Evolutionary conservation across 441 rosid species (phyloP).

Genomic region (Pelargonium citronellum): DNA sequence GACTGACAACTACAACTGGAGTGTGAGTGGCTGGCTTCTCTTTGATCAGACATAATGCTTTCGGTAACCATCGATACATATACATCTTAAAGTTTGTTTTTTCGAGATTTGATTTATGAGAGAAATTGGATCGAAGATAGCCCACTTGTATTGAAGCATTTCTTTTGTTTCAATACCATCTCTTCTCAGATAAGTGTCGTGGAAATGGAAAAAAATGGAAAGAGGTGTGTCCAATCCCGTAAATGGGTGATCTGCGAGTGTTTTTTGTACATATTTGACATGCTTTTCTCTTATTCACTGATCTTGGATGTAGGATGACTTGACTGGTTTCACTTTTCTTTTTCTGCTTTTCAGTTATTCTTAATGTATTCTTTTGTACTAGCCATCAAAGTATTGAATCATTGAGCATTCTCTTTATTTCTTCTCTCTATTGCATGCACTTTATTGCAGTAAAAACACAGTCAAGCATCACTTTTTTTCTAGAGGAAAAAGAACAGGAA

Average conservation of each 20-base stretch:
- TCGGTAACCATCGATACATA: slow-evolving; percentile 12
- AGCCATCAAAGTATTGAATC: no score
- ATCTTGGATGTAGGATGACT: no score
- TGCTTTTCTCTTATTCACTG: no score
- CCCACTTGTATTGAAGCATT: slow-evolving; percentile 7
- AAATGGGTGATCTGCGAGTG: background rate
- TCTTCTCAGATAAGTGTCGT: background rate
- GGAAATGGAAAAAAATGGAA: background rate
- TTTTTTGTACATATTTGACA: no score
- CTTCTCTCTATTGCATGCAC: no score
- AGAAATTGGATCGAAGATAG: background rate
- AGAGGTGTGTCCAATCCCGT: background rate
- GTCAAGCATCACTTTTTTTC: no score
- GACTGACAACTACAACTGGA: slow-evolving; percentile 2
- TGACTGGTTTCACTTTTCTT: no score
- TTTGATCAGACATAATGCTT: slow-evolving; percentile 9
- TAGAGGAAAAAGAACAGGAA: no score
- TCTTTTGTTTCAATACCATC: background rate
- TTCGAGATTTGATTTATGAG: background rate
- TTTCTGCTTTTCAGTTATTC: no score
- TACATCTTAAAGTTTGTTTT: slow-evolving; percentile 19
- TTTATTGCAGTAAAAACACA: no score
- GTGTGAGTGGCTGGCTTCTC: background rate
- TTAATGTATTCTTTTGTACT: no score
- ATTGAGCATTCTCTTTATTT: no score